Evolutionary conservation across 352 stramenopile species (phyloP), one percentile per base, ranked within the genome.

Genomic region (Saprolegnia parasitica): DNA sequence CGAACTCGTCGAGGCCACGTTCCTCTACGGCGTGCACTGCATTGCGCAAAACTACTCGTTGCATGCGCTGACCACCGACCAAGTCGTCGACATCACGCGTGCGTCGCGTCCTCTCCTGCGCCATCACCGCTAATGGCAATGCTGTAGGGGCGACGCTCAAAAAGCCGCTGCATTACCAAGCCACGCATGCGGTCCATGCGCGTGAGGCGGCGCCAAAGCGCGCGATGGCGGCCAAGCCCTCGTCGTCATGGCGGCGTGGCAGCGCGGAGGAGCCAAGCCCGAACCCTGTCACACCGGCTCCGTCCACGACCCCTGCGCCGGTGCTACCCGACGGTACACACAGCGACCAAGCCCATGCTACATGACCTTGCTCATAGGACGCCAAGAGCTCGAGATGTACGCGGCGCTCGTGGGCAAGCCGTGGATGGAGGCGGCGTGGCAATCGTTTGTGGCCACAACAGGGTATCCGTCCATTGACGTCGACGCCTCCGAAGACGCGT

Each of bases 361-460:
- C 42, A 49, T 49, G 13, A 49, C 4, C 42, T 49, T 3, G 52
- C 29, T n/a, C 15, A 32, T 61, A 70, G 63, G 16, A 6, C 50
- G 35, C 5, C 63, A 46, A 8, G 80, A 84, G 40, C 81, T 93
- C 56, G 83, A 91, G 23, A 86, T 82, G 58, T 77, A 81, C 50
- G 79, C 76, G 5, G 67, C 73, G 32, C 55, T 91, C 15, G 54
- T 93, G 15, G 84, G 83, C 15, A 87, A 91, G 46, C 62, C 67
- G 3, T 81, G 89, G n/a, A 68, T 91, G 55, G 78, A 91, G 42
- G 52, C 80, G 10, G 80, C 75, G 39, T 90, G 83, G 81, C 68
- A 76, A 18, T 73, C 70, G 4, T 91, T 86, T 55, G 71, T 77
- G 0, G 72, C 68, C 0, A 74, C 75, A 26, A 71, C 78, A 15